phyloP scores from a whole-genome alignment of 768 basidiomycete genomes.

The Trametes punicea region DNA sequence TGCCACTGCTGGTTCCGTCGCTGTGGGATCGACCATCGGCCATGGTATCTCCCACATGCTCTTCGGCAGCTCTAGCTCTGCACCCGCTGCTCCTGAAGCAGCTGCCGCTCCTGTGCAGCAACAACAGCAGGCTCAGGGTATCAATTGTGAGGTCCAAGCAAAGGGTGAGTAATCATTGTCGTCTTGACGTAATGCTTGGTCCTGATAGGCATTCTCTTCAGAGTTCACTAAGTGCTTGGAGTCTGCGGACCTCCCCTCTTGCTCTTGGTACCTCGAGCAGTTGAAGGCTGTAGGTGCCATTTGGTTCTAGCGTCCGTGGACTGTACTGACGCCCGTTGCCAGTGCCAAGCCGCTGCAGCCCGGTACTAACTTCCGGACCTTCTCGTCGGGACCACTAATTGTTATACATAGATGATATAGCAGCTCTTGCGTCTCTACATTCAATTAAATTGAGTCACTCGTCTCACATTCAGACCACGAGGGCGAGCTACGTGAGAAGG shows the following conservation, averaged over 20 bases:
- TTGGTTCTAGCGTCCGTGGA: background rate
- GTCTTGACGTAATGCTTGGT: too few species aligned
- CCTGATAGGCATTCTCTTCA: conserved; percentile 26
- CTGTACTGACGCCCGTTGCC: conserved; percentile 7
- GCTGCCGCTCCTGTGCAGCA: conserved; percentile 49
- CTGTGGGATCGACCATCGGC: conserved; percentile 82
- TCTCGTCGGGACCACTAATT: background rate
- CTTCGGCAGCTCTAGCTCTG: conserved; percentile 64
- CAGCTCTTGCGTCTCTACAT: background rate
- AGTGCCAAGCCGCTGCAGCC: conserved; percentile 78
- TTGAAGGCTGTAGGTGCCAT: conserved; percentile 70
- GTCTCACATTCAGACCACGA: background rate
- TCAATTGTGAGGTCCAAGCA: conserved; percentile 74
- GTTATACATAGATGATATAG: conserved; percentile 2
- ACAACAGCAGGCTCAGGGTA: conserved; percentile 46
- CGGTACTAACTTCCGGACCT: conserved; percentile 38
- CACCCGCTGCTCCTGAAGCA: conserved; percentile 40
- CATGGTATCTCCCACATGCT: conserved; percentile 91
- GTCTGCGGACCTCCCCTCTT: conserved; percentile 73
- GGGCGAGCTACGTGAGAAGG: background rate
- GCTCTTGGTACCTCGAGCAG: conserved; percentile 85
- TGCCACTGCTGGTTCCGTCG: conserved; percentile 87
- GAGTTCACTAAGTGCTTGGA: conserved; percentile 87
- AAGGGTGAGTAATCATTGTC: conserved; percentile 61
- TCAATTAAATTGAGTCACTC: conserved; percentile 1